Evolutionary conservation across 345 rosid genomes (phyloP).

Genomic region (Aquilaria malaccensis): DNA sequence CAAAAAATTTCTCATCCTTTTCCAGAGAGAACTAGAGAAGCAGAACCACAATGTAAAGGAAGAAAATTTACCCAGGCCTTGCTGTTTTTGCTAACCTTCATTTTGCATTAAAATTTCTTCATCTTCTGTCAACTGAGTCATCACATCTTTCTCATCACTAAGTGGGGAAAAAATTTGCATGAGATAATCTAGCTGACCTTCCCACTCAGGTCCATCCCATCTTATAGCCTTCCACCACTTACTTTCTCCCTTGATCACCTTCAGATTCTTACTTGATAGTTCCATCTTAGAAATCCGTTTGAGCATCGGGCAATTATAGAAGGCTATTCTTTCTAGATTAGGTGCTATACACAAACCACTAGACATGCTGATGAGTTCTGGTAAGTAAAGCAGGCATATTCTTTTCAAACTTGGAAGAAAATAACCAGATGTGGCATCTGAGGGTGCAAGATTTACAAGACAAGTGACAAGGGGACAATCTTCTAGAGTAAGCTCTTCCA

Average conservation of each 20-base stretch:
- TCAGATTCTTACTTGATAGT: conserved; percentile 11
- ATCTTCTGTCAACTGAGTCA: conserved; percentile 6
- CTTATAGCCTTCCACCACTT: conserved; percentile 15
- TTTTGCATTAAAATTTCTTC: background rate
- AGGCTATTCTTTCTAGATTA: conserved; percentile 6
- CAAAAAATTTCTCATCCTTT: no score
- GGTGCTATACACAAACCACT: conserved; percentile 9
- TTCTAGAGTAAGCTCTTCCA: conserved; percentile 10
- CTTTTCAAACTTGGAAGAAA: conserved; percentile 15
- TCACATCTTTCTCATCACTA: conserved; percentile 4
- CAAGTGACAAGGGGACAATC: conserved; percentile 2
- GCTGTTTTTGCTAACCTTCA: background rate
- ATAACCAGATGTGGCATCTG: background rate
- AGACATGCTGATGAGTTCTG: conserved; percentile 10
- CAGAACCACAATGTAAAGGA: no score
- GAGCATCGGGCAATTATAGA: conserved; percentile 13
- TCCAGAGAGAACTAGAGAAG: no score
- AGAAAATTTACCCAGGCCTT: conserved; percentile 1
- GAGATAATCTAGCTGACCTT: conserved; percentile 1
- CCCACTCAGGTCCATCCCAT: conserved; percentile 11
- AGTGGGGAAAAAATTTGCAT: conserved; percentile 7
- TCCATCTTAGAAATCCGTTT: conserved; percentile 3
- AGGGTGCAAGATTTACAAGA: background rate
- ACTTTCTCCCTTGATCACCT: conserved; percentile 9
- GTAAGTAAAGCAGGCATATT: conserved; percentile 13